Base-by-base conservation (phyloP, 2,329 filamentous ascomycete genomes). In the Neophaeococcomyces mojaviensis region DNA sequence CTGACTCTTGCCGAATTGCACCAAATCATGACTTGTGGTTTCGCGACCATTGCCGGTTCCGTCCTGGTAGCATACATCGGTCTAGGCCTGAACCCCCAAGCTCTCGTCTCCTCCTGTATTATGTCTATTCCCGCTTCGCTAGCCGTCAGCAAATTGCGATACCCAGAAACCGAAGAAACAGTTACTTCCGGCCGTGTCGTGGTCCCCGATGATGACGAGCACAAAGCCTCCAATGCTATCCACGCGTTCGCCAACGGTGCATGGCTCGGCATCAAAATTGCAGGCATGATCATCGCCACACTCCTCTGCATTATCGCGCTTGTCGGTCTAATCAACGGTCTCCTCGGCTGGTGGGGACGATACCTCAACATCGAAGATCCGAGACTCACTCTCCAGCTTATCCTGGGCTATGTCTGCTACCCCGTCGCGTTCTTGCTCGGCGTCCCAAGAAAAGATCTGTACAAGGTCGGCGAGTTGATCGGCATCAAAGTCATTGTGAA, bases 121-220 rank as follows among this genome's bases (percentile, higher is more conserved):
- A 96, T 96, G 89, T 89, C 84, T 58, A 95, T 95, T 53, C 89
- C 89, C 0, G 88, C 88, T 1, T 94, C 88, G 3, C 75, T 96
- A 12, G 88, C 88, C 41, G 82, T 92, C 50, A 90, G 85, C 53
- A 95, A 95, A 70, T 75, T 95, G 58, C 84, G 89, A 47, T 95
- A 84, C 64, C 89, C 89, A 2, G 89, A 95, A 68, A 83, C 80
- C 2, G 87, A 94, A 64, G 85, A 90, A 65, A 86, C 87, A 0
- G 72, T 94, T 30, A 95, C 88, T 0, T 83, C 86, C 3, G 87
- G 88, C 47, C 79, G 81, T 15, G 83, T 92, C 24, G 80, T 90
- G 34, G 78, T 94, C 20, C 87, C 88, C 2, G 83, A 92, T 26
- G 83, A 89, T 44, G 77, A 83, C 5, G 83, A 90, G 55, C 72